Percentiles rank a stretch among this genome's conserved stretches.
Conservation (phyloP, 495 filamentous ascomycete genomes). For the Xylaria grammica region DNA sequence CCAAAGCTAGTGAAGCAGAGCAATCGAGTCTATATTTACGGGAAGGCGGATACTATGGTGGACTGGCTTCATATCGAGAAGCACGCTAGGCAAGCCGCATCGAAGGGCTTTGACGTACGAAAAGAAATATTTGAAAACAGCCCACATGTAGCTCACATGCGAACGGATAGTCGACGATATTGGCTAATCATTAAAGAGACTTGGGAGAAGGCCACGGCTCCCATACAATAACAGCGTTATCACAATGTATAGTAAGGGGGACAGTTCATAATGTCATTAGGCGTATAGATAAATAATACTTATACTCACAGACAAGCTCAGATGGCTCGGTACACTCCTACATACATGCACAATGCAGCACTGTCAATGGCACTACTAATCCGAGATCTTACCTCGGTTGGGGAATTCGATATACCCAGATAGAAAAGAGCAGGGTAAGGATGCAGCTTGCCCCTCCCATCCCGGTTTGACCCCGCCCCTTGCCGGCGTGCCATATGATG, state of each 20-base stretch:
- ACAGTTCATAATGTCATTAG: too few relatives aligned
- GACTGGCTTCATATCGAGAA: constrained; percentile 45
- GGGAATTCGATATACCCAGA: too few relatives aligned
- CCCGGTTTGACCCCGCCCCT: not conserved
- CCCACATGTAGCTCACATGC: constrained; percentile 50
- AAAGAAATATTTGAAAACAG: constrained; percentile 44
- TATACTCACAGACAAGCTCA: too few relatives aligned
- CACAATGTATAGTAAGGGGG: not conserved
- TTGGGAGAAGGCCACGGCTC: constrained; percentile 36
- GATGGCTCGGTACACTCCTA: too few relatives aligned
- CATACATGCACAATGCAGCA: too few relatives aligned
- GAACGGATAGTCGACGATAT: constrained; percentile 45
- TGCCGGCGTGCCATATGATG: not conserved
- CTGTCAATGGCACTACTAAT: too few relatives aligned
- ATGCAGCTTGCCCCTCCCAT: not conserved
- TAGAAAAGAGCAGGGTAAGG: too few relatives aligned
- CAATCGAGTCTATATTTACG: constrained; percentile 49
- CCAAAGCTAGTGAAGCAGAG: constrained; percentile 36
- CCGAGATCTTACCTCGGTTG: too few relatives aligned
- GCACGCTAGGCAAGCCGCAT: constrained; percentile 42
- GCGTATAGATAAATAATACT: too few relatives aligned
- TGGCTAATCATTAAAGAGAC: constrained; percentile 45
- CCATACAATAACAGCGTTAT: not conserved
- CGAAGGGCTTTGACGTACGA: constrained; percentile 38
- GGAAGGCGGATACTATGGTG: constrained; percentile 46